Evolutionary conservation across 2,329 filamentous ascomycete genomes (phyloP), one percentile per base, ranked within the genome.

Genomic region (Fusarium pseudoanthophilum): DNA sequence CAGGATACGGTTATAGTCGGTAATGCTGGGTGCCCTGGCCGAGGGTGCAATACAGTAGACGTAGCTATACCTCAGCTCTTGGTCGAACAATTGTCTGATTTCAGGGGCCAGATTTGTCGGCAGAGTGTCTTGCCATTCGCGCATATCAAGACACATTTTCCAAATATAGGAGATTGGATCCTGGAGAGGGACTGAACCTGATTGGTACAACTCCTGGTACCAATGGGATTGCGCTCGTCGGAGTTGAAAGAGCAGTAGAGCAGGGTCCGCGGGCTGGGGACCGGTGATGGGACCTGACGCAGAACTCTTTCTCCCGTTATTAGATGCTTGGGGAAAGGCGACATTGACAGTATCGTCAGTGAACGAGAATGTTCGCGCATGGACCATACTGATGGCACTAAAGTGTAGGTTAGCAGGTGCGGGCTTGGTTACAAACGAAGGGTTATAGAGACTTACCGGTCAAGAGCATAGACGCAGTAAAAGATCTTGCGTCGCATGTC

Each of bases 21-120:
- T 92, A 56, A 95, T 90, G 28, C 89, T 86, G 0, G 93, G 93
- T 7, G 93, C 90, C 51, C 92, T 88, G 4, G 91, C 90, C 40
- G 92, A 95, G 2, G 95, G 94, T 2, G 94, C 94, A 13, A 98
- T 88, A 64, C 95, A 93, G 80, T 98, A 94, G 30, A 97, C 92
- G 76, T 94, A 96, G 78, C 94, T 97, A 84, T 97, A 98, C 52
- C 95, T 89, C 46, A 97, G 83, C 79, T 99, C 96, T 21, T 97
- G 89, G 71, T 96, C 92, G 78, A 98, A 97, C 73, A 95, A 90
- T 53, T 92, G 89, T 43, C 91, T 89, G 71, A 95, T 91, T 32
- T 89, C 87, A 1, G 87, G 84, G 0, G 92, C 88, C 1, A 93
- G 87, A 5, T 87, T 88, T 42, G 86, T 83, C 0, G 94, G 93